phyloP scores from a whole-genome alignment of 306 rosid species.

The Malus asiatica region DNA sequence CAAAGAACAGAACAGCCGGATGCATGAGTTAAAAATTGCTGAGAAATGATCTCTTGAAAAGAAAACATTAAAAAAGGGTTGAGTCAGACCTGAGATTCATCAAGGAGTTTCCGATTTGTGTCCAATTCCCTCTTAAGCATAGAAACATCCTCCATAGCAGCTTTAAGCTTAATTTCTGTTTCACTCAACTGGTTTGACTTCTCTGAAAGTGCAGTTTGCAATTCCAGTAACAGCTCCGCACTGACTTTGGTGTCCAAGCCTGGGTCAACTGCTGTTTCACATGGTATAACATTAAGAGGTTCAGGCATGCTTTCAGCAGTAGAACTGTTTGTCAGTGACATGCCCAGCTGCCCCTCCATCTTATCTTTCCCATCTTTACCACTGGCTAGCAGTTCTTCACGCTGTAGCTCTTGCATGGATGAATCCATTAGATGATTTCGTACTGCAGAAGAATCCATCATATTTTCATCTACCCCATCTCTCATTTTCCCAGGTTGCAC shows the following conservation, averaged over 20 bases:
- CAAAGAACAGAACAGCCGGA: background rate
- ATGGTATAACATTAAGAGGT: conserved; percentile 47
- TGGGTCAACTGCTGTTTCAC: conserved; percentile 40
- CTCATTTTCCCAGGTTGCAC: conserved; percentile 48
- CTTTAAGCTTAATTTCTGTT: conserved; percentile 59
- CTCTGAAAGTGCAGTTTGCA: conserved; percentile 54
- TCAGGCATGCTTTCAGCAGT: conserved; percentile 91
- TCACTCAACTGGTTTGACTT: conserved; percentile 60
- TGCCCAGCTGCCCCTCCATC: conserved; percentile 54
- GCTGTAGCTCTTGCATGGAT: conserved; percentile 76
- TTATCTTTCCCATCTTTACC: conserved; percentile 63
- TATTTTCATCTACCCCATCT: conserved; percentile 82
- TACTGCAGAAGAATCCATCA: conserved; percentile 81
- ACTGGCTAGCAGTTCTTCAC: conserved; percentile 49
- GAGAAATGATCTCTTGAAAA: background rate
- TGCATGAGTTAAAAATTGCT: background rate
- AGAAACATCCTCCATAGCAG: conserved; percentile 62
- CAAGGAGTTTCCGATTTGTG: conserved; percentile 69
- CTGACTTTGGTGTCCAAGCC: conserved; percentile 47
- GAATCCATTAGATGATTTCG: conserved; percentile 73
- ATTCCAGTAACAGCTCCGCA: conserved; percentile 50
- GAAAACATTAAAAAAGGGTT: background rate
- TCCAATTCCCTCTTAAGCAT: conserved; percentile 67
- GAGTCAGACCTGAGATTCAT: conserved; percentile 84
- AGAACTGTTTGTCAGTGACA: conserved; percentile 86